These are phyloP conservation scores for Sporothrix phasma DNA, from an alignment of 2,329 filamentous ascomycete genomes.

Conservation along the genomic window DNA sequence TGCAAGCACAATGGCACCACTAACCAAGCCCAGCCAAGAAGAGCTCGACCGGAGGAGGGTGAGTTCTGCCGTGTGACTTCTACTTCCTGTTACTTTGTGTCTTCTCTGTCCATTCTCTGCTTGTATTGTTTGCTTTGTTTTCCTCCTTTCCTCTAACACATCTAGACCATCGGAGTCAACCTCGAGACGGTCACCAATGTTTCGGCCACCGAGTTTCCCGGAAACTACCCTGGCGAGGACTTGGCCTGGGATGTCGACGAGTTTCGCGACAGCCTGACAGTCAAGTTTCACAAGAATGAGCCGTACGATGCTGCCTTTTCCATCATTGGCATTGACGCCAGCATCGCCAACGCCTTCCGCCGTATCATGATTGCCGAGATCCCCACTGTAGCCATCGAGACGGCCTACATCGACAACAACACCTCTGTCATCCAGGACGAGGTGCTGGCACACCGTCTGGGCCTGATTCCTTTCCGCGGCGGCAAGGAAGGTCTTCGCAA, in stretches of 20 bases:
- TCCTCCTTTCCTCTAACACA: neutral
- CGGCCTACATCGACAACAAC: constrained; percentile 89
- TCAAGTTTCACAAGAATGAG: constrained; percentile 79
- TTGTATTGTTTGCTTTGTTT: no score
- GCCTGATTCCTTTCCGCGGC: constrained; percentile 81
- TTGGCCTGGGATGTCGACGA: constrained; percentile 36
- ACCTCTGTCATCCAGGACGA: constrained; percentile 97
- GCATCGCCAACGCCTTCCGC: constrained; percentile 92
- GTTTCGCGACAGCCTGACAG: constrained; percentile 33
- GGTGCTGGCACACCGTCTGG: constrained; percentile 81
- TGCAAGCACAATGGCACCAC: constrained; percentile 32
- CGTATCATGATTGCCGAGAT: constrained; percentile 93
- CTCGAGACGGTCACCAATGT: constrained; percentile 85
- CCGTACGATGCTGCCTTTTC: constrained; percentile 76
- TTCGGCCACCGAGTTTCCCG: constrained; percentile 82
- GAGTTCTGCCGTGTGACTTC: constrained; percentile 18
- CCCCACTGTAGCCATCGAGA: constrained; percentile 87
- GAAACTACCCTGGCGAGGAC: constrained; percentile 83
- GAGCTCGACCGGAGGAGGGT: constrained; percentile 55
- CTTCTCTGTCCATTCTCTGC: no score
- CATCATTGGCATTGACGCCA: constrained; percentile 81
- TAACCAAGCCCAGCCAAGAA: constrained; percentile 37
- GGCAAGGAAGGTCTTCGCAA: constrained; percentile 62
- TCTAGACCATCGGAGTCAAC: constrained; percentile 74
- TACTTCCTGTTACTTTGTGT: no score